Conservation (phyloP, 176 grass and related monocot genomes). For the Eleusine indica region DNA sequence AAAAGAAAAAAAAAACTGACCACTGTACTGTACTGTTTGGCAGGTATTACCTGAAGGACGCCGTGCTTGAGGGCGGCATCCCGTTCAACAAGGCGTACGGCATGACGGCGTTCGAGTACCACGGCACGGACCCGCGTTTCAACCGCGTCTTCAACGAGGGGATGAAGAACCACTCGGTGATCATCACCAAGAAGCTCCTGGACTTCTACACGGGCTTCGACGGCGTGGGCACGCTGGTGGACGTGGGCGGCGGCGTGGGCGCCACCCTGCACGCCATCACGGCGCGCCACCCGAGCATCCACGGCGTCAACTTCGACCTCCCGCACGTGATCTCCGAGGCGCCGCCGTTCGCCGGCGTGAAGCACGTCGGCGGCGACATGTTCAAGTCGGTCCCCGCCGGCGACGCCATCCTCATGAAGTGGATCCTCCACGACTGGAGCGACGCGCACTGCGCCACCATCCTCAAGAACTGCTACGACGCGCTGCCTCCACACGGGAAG, state of each 20-base stretch:
- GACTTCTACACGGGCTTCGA: slow-evolving; percentile 79
- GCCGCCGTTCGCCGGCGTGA: slow-evolving; percentile 71
- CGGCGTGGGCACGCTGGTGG: slow-evolving; percentile 58
- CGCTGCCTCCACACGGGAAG: slow-evolving; percentile 74
- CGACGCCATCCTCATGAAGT: slow-evolving; percentile 98
- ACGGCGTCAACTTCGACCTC: slow-evolving; percentile 84
- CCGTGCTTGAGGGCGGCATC: slow-evolving; percentile 86
- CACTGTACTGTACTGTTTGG: too few relatives aligned
- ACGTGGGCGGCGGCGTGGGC: slow-evolving; percentile 92
- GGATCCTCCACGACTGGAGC: slow-evolving; percentile 98
- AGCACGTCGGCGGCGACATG: slow-evolving; percentile 90
- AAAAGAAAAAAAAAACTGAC: neutral
- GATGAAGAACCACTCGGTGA: slow-evolving; percentile 89
- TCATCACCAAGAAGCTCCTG: slow-evolving; percentile 88
- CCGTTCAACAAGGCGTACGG: slow-evolving; percentile 99
- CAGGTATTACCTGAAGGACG: slow-evolving; percentile 90
- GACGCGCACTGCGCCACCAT: slow-evolving; percentile 71
- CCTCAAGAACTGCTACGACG: slow-evolving; percentile 91
- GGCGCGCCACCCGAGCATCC: slow-evolving; percentile 50
- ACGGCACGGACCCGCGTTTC: slow-evolving; percentile 82
- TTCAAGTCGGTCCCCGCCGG: slow-evolving; percentile 62
- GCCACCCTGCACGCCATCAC: slow-evolving; percentile 74
- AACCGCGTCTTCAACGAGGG: slow-evolving; percentile 98
- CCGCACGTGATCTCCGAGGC: slow-evolving; percentile 97
- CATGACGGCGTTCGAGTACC: slow-evolving; percentile 91